These are phyloP conservation scores for Exophiala lecanii-corni DNA, from an alignment of 2,329 filamentous ascomycete species.

Conservation along the genomic window DNA sequence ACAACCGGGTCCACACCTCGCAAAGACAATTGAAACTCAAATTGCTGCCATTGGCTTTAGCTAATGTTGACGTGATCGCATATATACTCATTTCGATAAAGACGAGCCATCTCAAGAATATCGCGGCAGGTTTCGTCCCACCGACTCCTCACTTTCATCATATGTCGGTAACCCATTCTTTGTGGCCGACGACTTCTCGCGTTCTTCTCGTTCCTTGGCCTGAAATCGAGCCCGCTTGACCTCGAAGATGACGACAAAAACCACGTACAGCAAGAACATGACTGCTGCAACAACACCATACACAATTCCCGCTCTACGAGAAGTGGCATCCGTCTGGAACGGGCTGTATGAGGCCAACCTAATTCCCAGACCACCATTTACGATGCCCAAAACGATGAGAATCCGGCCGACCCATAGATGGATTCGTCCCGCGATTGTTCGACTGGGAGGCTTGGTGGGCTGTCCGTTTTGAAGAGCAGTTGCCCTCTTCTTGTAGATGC, in stretches of 20 bases:
- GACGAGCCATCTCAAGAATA: background rate
- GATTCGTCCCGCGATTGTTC: conserved; percentile 21
- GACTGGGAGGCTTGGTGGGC: conserved; percentile 19
- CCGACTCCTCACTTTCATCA: conserved; percentile 20
- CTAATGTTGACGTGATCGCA: no score
- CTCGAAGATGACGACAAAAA: conserved; percentile 25
- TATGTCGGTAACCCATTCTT: conserved; percentile 19
- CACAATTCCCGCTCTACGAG: conserved; percentile 38
- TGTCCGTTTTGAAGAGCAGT: conserved; percentile 9
- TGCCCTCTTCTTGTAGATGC: conserved; percentile 25
- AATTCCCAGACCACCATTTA: conserved; percentile 56
- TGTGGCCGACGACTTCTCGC: conserved; percentile 5
- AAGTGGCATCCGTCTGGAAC: conserved; percentile 29
- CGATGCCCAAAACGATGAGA: conserved; percentile 48
- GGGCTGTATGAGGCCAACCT: conserved; percentile 40
- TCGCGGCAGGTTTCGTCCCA: conserved; percentile 4
- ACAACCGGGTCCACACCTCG: no score
- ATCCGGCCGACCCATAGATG: conserved; percentile 54
- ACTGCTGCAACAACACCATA: conserved; percentile 49
- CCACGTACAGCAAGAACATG: conserved; percentile 42
- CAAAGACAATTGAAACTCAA: no score
- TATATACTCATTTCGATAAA: no score
- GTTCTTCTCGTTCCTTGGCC: conserved; percentile 9
- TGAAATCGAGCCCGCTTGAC: conserved; percentile 10
- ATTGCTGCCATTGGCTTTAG: no score